Conservation (phyloP, 2,329 filamentous ascomycete species). For the Dactylonectria estremocensis region DNA sequence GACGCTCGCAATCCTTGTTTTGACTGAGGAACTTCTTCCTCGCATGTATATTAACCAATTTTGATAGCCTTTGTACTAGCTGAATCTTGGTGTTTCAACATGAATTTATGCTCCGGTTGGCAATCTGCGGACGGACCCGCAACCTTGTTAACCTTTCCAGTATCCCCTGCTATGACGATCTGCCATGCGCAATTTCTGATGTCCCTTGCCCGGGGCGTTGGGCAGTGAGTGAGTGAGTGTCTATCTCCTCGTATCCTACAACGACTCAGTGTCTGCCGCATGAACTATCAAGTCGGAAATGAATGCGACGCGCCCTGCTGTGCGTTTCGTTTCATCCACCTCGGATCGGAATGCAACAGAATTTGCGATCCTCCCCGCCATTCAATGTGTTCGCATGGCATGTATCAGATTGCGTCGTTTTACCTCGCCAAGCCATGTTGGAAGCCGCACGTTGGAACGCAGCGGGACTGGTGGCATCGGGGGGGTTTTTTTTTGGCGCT, state of each 20-base stretch:
- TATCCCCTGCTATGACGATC: neutral
- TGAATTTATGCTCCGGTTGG: neutral
- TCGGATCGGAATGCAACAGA: neutral
- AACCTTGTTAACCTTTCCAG: neutral
- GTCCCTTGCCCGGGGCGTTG: neutral
- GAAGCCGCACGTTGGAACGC: conserved; percentile 2
- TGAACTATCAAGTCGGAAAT: neutral
- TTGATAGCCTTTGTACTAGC: neutral
- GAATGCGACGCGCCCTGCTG: neutral
- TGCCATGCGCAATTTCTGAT: neutral
- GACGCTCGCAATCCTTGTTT: neutral
- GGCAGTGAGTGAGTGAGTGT: neutral
- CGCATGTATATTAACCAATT: neutral
- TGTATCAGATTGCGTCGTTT: neutral
- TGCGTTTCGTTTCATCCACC: neutral
- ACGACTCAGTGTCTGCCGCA: neutral
- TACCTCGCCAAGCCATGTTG: conserved; percentile 1
- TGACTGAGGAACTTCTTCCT: neutral
- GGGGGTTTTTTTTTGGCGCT: neutral
- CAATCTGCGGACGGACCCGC: neutral
- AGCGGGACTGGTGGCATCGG: neutral
- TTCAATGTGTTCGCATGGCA: conserved; percentile 1
- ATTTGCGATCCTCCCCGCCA: neutral
- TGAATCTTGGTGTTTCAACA: conserved; percentile 1
- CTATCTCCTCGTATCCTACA: neutral